Evolutionary conservation across 441 rosid species (phyloP).

Genomic region (Syzygium syzygioides): DNA sequence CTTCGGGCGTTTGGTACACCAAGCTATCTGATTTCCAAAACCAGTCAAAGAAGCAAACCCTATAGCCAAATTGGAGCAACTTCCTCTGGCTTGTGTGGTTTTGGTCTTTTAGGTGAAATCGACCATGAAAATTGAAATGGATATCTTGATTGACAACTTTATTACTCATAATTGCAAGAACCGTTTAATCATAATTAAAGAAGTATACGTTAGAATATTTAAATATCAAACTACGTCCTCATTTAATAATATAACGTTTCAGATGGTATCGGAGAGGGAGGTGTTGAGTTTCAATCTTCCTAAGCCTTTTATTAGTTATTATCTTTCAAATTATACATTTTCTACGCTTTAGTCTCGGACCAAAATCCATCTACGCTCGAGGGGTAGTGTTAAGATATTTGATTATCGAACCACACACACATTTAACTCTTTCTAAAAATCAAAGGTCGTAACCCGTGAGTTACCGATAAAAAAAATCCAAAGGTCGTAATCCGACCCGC

Average conservation of each 20-base stretch:
- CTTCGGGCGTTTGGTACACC: neutral
- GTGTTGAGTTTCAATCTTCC: neutral
- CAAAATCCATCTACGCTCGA: neutral
- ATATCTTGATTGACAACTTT: neutral
- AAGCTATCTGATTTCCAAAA: neutral
- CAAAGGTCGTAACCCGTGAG: neutral
- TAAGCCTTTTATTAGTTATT: too few species aligned
- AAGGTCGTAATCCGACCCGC: too few species aligned
- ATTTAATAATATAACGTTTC: neutral
- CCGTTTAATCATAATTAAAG: neutral
- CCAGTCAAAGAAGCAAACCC: neutral
- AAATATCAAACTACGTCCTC: neutral
- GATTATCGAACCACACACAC: neutral
- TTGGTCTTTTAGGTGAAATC: neutral
- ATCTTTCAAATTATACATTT: neutral
- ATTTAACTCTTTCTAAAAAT: neutral
- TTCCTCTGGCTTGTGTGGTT: neutral
- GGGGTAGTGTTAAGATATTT: too few species aligned
- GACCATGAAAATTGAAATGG: neutral
- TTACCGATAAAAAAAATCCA: too few species aligned
- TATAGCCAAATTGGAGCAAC: neutral
- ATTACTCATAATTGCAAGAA: neutral
- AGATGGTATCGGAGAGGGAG: fast-evolving
- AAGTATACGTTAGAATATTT: neutral
- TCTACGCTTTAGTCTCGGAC: fast-evolving